phyloP scores from a whole-genome alignment of 2,329 filamentous ascomycete species.

The Colletotrichum lindemuthianum region DNA sequence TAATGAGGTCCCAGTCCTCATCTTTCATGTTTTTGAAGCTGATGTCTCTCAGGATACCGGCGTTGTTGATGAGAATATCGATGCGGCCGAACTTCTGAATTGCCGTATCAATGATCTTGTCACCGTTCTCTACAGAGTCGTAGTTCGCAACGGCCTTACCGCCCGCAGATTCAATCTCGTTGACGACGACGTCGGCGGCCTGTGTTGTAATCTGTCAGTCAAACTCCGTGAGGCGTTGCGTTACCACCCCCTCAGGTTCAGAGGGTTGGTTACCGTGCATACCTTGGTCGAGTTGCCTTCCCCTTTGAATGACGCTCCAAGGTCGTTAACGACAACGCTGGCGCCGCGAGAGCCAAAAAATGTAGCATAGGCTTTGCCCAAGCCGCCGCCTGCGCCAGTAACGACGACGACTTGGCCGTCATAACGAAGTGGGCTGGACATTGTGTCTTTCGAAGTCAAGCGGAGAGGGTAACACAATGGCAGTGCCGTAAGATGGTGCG shows the following conservation, averaged over 20 bases:
- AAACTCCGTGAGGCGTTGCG: background rate
- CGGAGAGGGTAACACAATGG: background rate
- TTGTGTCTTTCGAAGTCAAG: slow-evolving; percentile 52
- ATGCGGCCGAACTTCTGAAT: slow-evolving; percentile 85
- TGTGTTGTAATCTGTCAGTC: slow-evolving; percentile 49
- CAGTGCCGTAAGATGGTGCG: slow-evolving; percentile 9
- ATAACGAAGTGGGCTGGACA: slow-evolving; percentile 77
- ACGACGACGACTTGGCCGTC: slow-evolving; percentile 88
- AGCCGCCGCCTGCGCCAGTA: slow-evolving; percentile 81
- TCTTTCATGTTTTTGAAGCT: slow-evolving; percentile 99
- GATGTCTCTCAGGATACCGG: slow-evolving; percentile 92
- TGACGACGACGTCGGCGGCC: slow-evolving; percentile 85
- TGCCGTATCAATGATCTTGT: slow-evolving; percentile 91
- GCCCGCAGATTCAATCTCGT: slow-evolving; percentile 86
- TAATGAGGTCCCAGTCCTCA: slow-evolving; percentile 94
- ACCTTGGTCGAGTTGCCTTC: slow-evolving; percentile 90
- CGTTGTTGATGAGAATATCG: slow-evolving; percentile 97
- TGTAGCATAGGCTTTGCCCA: slow-evolving; percentile 83
- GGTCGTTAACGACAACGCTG: slow-evolving; percentile 95
- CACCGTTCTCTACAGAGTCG: slow-evolving; percentile 91
- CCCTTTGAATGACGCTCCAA: slow-evolving; percentile 92
- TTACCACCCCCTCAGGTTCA: background rate
- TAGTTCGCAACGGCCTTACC: slow-evolving; percentile 99
- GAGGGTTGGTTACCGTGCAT: slow-evolving; percentile 41
- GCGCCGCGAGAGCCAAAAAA: slow-evolving; percentile 95